A percentile compares a stretch with the other conserved stretches of the same genome.
Conservation (phyloP, 2,329 filamentous ascomycete species). For the Fusarium oligoseptatum region DNA sequence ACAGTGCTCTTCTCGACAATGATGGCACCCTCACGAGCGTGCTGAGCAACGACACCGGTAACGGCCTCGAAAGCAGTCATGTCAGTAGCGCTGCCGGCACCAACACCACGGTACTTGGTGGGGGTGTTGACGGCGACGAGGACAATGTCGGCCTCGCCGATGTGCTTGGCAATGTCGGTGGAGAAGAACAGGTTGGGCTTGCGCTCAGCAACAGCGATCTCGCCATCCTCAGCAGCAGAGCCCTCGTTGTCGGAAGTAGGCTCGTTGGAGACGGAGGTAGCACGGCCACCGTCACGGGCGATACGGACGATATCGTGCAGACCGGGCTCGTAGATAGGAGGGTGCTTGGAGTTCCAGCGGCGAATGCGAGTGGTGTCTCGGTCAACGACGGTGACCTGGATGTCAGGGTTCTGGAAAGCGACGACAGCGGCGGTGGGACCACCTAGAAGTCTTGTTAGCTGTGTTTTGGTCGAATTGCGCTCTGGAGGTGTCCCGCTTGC, state of each 20-base stretch:
- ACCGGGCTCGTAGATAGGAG: slow-evolving; percentile 83
- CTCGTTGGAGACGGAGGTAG: slow-evolving; percentile 57
- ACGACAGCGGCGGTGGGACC: slow-evolving; percentile 82
- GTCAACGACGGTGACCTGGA: slow-evolving; percentile 82
- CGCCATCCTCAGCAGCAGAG: slow-evolving; percentile 49
- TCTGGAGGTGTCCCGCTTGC: neutral
- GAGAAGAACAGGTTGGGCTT: slow-evolving; percentile 80
- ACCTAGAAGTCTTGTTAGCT: slow-evolving; percentile 58
- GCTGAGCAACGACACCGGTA: slow-evolving; percentile 74
- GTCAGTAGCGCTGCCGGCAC: slow-evolving; percentile 79
- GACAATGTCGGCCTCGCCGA: slow-evolving; percentile 78
- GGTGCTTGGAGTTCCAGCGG: slow-evolving; percentile 79
- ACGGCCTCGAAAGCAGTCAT: slow-evolving; percentile 80
- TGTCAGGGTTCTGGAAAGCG: slow-evolving; percentile 78
- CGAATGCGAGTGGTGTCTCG: slow-evolving; percentile 74
- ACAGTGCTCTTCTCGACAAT: slow-evolving; percentile 88
- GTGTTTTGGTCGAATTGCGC: slow-evolving; percentile 21
- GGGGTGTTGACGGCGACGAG: slow-evolving; percentile 85
- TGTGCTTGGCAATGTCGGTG: slow-evolving; percentile 71
- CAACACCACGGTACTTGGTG: slow-evolving; percentile 78
- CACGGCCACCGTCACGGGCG: slow-evolving; percentile 69
- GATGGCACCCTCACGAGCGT: slow-evolving; percentile 76
- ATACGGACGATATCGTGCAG: slow-evolving; percentile 76
- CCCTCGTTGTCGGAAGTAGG: slow-evolving; percentile 49
- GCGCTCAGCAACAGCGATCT: slow-evolving; percentile 58